These are phyloP conservation scores for Prunella vulgaris DNA, from an alignment of 257 asterid species.

Conservation along the genomic window DNA sequence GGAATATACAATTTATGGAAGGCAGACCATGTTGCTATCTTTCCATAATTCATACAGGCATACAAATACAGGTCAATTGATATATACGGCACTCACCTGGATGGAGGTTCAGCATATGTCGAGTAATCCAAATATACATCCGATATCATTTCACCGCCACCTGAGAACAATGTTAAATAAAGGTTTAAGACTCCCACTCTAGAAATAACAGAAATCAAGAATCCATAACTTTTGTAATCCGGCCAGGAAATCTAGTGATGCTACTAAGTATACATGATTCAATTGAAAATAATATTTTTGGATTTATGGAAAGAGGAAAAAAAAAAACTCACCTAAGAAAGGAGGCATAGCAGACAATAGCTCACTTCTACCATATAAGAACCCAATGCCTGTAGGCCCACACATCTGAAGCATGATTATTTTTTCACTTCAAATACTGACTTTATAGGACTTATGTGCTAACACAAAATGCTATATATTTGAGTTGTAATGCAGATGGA, in stretches of 20 bases:
- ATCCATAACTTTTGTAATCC: neutral
- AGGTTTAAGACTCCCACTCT: neutral
- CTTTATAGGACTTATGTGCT: slow-evolving; percentile 23
- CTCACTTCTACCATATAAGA: slow-evolving; percentile 83
- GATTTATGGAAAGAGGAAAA: neutral
- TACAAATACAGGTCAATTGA: slow-evolving; percentile 5
- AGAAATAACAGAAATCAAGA: neutral
- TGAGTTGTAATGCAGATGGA: slow-evolving; percentile 19
- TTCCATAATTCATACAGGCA: slow-evolving; percentile 6
- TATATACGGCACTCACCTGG: slow-evolving; percentile 51
- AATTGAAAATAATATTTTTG: neutral
- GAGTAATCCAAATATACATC: slow-evolving; percentile 91
- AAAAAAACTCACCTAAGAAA: slow-evolving; percentile 60
- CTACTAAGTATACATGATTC: neutral
- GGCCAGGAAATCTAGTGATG: slow-evolving; percentile 3
- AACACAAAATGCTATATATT: neutral
- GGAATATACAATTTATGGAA: neutral
- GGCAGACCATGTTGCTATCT: neutral
- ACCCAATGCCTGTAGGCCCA: slow-evolving; percentile 99
- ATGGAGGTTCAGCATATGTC: slow-evolving; percentile 94
- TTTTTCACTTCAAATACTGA: slow-evolving; percentile 41
- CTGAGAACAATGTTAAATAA: slow-evolving; percentile 34
- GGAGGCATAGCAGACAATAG: slow-evolving; percentile 87
- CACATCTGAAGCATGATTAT: slow-evolving; percentile 97
- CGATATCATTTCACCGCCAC: slow-evolving; percentile 99